Evolutionary conservation across 164 flowering plant genomes (phyloP).

Genomic region (Tinospora cordifolia): DNA sequence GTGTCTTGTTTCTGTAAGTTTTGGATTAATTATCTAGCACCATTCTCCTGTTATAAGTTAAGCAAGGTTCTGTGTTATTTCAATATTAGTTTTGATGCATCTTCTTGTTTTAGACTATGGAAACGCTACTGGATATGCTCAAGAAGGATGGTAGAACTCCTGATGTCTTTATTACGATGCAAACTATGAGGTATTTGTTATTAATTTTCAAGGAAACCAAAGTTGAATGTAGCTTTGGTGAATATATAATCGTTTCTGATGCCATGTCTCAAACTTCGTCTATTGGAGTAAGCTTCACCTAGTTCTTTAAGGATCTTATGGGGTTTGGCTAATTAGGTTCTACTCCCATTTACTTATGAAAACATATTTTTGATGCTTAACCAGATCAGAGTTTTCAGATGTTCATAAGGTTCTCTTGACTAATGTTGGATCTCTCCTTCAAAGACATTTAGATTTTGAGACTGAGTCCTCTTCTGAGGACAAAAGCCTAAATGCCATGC

Average conservation of each 20-base stretch:
- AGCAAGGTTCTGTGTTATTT: neutral
- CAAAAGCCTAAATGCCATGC: too few relatives aligned
- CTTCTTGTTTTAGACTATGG: slow-evolving; percentile 46
- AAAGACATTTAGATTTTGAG: too few relatives aligned
- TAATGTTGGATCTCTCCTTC: neutral
- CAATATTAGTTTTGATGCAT: neutral
- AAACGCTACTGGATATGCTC: slow-evolving; percentile 66
- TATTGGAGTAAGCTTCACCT: too few relatives aligned
- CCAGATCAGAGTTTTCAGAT: neutral
- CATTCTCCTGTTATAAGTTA: neutral
- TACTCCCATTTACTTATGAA: neutral
- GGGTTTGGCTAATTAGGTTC: neutral
- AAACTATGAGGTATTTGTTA: slow-evolving; percentile 61
- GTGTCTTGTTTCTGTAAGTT: neutral
- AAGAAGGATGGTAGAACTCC: slow-evolving; percentile 50
- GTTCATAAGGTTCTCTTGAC: neutral
- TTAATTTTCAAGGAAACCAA: neutral
- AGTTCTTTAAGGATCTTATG: neutral
- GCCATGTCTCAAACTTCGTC: neutral
- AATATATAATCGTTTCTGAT: neutral
- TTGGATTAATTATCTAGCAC: neutral
- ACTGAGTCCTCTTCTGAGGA: too few relatives aligned
- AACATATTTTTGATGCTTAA: neutral
- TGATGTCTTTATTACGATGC: slow-evolving; percentile 57
- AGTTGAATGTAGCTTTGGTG: neutral